A percentile compares a stretch with the other conserved stretches of the same genome.
Evolutionary conservation across 169 alveolate species (phyloP).

Genomic region (Babesia caballi): DNA sequence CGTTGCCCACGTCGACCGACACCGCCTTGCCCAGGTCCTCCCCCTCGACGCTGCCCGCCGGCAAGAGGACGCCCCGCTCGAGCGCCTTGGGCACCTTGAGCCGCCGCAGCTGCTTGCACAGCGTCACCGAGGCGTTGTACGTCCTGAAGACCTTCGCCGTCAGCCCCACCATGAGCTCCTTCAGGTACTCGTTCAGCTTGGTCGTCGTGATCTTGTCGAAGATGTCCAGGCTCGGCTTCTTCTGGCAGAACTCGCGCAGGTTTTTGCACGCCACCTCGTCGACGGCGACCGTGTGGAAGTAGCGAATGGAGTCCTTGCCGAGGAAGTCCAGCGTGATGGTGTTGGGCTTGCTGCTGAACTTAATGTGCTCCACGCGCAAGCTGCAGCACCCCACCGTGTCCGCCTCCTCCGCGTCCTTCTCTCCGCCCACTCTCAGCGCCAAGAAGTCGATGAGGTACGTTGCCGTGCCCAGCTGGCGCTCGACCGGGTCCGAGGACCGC

Average conservation of each 20-base stretch:
- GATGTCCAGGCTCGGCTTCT: conserved; percentile 87
- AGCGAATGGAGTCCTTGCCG: conserved; percentile 97
- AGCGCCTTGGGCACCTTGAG: conserved; percentile 19
- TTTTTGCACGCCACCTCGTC: conserved; percentile 84
- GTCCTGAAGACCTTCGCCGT: conserved; percentile 99
- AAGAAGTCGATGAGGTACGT: conserved; percentile 96
- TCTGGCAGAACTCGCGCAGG: conserved; percentile 78
- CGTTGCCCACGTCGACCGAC: conserved; percentile 78
- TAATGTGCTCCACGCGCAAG: conserved; percentile 94
- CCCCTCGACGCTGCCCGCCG: conserved; percentile 4
- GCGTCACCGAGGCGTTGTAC: conserved; percentile 97
- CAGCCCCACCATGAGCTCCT: conserved; percentile 94
- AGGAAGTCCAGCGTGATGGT: conserved; percentile 87
- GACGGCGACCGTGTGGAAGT: conserved; percentile 88
- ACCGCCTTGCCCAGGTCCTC: conserved; percentile 64
- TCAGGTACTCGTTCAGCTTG: conserved; percentile 92
- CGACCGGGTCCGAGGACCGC: conserved; percentile 84
- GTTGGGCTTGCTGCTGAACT: conserved; percentile 70
- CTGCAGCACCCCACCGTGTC: conserved; percentile 99
- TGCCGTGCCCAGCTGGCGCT: conserved; percentile 96
- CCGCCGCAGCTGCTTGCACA: conserved; percentile 86
- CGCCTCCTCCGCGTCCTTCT: conserved; percentile 98
- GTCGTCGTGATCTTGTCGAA: conserved; percentile 86
- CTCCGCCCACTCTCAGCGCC: conserved; percentile 99
- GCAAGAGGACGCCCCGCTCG: background rate